Conservation (phyloP, 1,139 yeast genomes). For the Suhomyces terraborum region DNA sequence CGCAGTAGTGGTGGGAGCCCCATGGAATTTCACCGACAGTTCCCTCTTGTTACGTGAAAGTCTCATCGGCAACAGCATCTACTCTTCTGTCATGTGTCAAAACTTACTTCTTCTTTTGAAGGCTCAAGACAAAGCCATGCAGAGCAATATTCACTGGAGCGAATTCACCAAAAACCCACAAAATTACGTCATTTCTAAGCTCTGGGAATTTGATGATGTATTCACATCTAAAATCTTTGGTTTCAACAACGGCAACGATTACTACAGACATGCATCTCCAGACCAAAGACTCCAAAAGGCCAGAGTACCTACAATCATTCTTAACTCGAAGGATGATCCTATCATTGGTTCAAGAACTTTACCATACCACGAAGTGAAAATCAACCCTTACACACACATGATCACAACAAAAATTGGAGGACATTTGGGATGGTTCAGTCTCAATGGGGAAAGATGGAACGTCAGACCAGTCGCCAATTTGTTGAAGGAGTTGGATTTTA, state of each 20-base stretch:
- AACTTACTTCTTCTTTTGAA: conserved; percentile 48
- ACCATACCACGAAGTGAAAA: conserved; percentile 59
- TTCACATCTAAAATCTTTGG: conserved; percentile 79
- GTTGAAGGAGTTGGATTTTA: conserved; percentile 34
- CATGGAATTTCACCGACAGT: conserved; percentile 77
- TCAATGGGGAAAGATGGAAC: conserved; percentile 57
- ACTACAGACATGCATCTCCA: conserved; percentile 72
- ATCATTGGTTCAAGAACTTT: conserved; percentile 54
- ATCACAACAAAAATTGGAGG: conserved; percentile 82
- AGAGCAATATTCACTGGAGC: conserved; percentile 29
- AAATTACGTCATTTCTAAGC: conserved; percentile 33
- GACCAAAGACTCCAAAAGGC: conserved; percentile 51
- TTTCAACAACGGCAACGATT: conserved; percentile 66
- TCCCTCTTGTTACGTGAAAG: conserved; percentile 45
- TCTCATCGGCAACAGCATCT: conserved; percentile 47
- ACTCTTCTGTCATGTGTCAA: conserved; percentile 56
- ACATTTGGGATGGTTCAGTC: conserved; percentile 66
- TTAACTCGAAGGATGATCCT: conserved; percentile 60
- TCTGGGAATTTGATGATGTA: conserved; percentile 64
- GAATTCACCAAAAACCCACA: conserved; percentile 36
- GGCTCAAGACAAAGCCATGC: conserved; percentile 42
- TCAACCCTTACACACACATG: conserved; percentile 70
- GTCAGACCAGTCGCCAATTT: conserved; percentile 39
- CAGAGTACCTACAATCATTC: conserved; percentile 53
- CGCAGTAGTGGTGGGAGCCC: conserved; percentile 61